These are phyloP conservation scores for Trametes sp. DNA, from an alignment of 1,284 basidiomycete genomes.

Conservation along the genomic window DNA sequence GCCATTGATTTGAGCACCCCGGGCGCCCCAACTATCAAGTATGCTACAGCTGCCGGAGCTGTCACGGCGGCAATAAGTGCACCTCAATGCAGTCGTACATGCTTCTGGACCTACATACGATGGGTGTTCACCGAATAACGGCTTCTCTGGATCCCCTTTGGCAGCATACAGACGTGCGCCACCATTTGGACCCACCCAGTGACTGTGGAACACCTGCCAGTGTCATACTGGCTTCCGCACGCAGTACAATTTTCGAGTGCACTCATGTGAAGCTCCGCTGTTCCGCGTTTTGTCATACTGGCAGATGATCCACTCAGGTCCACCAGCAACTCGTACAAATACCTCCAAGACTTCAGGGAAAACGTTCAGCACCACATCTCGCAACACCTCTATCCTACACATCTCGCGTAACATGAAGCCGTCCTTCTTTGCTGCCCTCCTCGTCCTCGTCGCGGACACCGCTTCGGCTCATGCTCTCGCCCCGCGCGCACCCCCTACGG, in stretches of 20 bases:
- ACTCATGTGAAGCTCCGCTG: neutral
- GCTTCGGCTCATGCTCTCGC: neutral
- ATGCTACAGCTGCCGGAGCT: constrained; percentile 1
- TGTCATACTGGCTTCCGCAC: neutral
- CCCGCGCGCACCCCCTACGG: neutral
- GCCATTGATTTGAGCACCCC: neutral
- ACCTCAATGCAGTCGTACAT: neutral
- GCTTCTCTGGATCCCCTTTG: neutral
- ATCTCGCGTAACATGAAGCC: neutral
- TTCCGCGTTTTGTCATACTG: neutral
- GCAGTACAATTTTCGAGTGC: neutral
- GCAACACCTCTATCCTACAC: neutral
- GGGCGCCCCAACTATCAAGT: neutral
- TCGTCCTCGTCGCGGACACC: neutral
- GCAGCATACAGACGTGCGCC: neutral
- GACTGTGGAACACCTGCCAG: neutral
- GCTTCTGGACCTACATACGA: neutral
- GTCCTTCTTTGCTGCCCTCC: too few relatives aligned
- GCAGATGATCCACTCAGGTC: neutral
- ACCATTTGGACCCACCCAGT: neutral
- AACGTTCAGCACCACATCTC: neutral
- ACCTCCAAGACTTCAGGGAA: neutral
- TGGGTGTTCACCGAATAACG: neutral
- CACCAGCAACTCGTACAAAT: neutral
- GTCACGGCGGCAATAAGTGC: neutral